A percentile compares a stretch with the other conserved stretches of the same genome.
These are phyloP conservation scores for Coccinonectria pachysandricola DNA, from an alignment of 2,329 filamentous ascomycete species.

Conservation along the genomic window DNA sequence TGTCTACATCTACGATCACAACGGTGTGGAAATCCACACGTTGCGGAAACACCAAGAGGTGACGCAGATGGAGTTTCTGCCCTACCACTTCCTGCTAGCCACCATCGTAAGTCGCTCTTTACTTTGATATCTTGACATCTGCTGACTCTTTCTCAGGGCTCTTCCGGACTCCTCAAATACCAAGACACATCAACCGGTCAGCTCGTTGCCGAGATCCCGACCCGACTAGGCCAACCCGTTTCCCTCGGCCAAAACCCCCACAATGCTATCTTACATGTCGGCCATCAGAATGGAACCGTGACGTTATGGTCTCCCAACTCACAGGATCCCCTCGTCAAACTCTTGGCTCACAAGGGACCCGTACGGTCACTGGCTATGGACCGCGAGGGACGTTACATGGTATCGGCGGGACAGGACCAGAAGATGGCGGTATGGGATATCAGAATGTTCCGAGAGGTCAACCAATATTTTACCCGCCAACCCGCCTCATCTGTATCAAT, in stretches of 20 bases:
- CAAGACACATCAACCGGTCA: conserved; percentile 92
- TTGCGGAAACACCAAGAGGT: conserved; percentile 85
- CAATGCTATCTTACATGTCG: conserved; percentile 85
- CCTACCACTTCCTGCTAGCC: conserved; percentile 88
- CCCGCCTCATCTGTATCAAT: conserved; percentile 79
- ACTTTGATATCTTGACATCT: fast-evolving
- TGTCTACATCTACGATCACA: conserved; percentile 89
- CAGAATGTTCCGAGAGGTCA: conserved; percentile 84
- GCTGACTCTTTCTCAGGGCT: conserved; percentile 38
- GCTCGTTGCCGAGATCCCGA: conserved; percentile 75
- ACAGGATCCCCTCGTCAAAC: conserved; percentile 75
- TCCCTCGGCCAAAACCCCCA: conserved; percentile 80
- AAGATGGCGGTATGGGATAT: conserved; percentile 97
- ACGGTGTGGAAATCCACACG: conserved; percentile 87
- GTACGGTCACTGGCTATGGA: conserved; percentile 80
- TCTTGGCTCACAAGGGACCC: conserved; percentile 80
- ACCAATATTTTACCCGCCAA: conserved; percentile 74
- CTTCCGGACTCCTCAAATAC: conserved; percentile 80
- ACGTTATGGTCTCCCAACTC: conserved; percentile 94
- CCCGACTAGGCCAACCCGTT: conserved; percentile 72
- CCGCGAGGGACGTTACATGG: conserved; percentile 89
- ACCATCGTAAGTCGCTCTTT: conserved; percentile 54
- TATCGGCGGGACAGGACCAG: conserved; percentile 78
- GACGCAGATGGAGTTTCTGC: conserved; percentile 87
- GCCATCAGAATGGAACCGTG: conserved; percentile 90